Evolutionary conservation across 495 filamentous ascomycete species (phyloP).

Genomic region (Cercophora newfieldiana): DNA sequence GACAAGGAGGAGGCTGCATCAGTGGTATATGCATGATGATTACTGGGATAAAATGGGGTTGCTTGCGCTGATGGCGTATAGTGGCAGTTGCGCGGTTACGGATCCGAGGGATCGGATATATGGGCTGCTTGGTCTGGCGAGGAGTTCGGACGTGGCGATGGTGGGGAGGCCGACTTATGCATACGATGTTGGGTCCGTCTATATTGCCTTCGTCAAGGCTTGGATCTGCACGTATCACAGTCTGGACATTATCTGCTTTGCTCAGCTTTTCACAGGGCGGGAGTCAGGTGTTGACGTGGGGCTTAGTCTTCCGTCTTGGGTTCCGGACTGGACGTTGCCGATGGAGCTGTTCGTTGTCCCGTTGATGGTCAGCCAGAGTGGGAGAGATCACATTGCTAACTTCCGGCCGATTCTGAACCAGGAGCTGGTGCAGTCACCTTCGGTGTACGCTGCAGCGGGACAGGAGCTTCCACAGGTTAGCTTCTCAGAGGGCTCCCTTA

Average conservation of each 20-base stretch:
- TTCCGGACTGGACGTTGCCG: neutral
- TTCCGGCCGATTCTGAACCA: neutral
- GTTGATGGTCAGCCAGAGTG: neutral
- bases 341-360: neutral
- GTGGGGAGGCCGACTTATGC: neutral
- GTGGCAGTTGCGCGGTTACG: neutral
- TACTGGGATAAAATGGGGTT: neutral
- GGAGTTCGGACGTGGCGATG: neutral
- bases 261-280: neutral
- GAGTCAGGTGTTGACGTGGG: neutral
- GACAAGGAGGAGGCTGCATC: slow-evolving; percentile 3
- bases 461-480: neutral
- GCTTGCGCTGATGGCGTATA: slow-evolving; percentile 1
- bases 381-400: neutral
- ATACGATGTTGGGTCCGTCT: neutral
- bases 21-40: neutral
- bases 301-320: neutral
- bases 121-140: neutral
- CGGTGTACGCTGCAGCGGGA: neutral
- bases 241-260: slow-evolving; percentile 7
- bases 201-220: neutral
- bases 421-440: neutral
- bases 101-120: neutral
- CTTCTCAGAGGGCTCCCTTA: neutral
- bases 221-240: neutral